Evolutionary conservation across 2,329 filamentous ascomycete genomes (phyloP), one percentile per base, ranked within the genome.

Genomic region (Apiospora marii): DNA sequence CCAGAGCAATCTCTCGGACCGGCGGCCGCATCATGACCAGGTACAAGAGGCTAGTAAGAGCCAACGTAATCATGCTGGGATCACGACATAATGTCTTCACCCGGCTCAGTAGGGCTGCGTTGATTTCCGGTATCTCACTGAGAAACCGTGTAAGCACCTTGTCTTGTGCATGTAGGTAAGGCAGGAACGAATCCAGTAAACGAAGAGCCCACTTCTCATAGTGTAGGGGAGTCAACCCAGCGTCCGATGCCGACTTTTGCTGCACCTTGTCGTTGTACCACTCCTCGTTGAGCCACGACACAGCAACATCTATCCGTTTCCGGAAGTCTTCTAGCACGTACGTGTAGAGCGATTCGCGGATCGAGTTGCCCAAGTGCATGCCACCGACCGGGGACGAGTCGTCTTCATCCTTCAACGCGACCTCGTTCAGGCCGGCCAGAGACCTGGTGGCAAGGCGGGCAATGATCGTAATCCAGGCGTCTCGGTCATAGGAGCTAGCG

Each of bases 251-350:
- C 79, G 83, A 81, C 82, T 73, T 77, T 67, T 78, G 74, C 72
- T 87, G 84, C 44, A 94, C 82, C 61, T 87, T 91, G 81, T 98
- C 96, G 78, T 95, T 97, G 82, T 98, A 98, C 96, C 96, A 99
- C 83, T 99, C 96, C 82, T 99, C 96, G 77, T 93, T 97, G 22
- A 99, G 87, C 96, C 96, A 99, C 10, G 92, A 92, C 70, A 98
- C 94, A 1, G 95, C 96, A 30, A 96, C 90, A 76, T 97, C 95
- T 74, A 98, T 95, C 61, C 96, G 92, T 74, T 89, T 92, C 71
- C 96, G 91, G 84, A 98, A 99, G 80, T 98, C 96, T 75, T 97
- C 94, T 74, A 98, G 89, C 68, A 98, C 89, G 81, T 97, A 98
- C 71, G 90, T 88, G 82, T 95, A 96, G 1, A 99, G 85, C 10